Conservation (phyloP, 164 flowering plant species). For the Aristolochia californica region DNA sequence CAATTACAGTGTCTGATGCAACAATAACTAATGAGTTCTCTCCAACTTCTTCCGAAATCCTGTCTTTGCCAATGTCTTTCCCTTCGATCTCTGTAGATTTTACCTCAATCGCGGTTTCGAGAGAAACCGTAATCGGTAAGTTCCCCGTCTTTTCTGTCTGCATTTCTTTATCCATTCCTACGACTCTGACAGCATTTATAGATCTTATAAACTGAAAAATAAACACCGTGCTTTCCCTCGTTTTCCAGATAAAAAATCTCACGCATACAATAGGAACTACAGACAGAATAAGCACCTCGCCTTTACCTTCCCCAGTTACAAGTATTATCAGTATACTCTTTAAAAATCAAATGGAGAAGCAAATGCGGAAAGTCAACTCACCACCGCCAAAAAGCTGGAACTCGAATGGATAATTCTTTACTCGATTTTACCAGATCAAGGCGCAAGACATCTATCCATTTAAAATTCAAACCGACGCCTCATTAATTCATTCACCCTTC, state of each 20-base stretch:
- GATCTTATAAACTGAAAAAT: background rate
- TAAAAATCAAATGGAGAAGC: background rate
- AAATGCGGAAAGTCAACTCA: background rate
- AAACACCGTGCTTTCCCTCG: too few species aligned
- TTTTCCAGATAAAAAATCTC: too few species aligned
- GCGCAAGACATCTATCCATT: background rate
- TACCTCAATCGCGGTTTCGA: background rate
- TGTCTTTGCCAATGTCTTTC: background rate
- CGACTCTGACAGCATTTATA: background rate
- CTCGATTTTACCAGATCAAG: background rate
- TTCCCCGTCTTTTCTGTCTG: constrained; percentile 1
- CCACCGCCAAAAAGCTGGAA: background rate
- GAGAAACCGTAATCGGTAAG: background rate
- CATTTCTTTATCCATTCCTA: constrained; percentile 6
- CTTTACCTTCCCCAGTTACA: too few species aligned
- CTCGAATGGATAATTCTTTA: background rate
- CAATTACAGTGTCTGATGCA: constrained; percentile 4
- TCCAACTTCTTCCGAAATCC: constrained; percentile 2
- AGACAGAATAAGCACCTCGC: too few species aligned
- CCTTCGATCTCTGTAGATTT: constrained; percentile 5
- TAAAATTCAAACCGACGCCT: background rate
- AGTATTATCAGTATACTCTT: too few species aligned
- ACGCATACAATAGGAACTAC: too few species aligned
- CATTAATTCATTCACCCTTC: too few species aligned
- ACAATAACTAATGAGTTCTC: background rate